Evolutionary conservation across 495 filamentous ascomycete species (phyloP).

Genomic region (Hypomontagnella submonticulosa): DNA sequence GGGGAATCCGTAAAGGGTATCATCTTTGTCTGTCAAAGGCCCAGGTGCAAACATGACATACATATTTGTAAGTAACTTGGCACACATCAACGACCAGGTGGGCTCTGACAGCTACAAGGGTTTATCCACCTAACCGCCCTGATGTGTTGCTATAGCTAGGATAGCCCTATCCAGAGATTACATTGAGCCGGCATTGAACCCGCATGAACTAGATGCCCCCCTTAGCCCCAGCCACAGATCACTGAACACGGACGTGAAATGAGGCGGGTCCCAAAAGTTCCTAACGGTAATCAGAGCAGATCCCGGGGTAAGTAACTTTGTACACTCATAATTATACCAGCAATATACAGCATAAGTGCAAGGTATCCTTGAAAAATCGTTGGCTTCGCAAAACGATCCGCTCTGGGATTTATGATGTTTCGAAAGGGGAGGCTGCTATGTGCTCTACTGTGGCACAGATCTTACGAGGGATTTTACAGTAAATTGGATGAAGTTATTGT

Average conservation of each 20-base stretch:
- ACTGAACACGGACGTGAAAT: constrained; percentile 26
- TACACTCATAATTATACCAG: constrained; percentile 12
- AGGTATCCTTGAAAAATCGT: constrained; percentile 8
- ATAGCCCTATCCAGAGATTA: background rate
- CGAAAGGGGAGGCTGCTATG: background rate
- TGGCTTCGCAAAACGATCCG: constrained; percentile 17
- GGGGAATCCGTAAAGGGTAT: background rate
- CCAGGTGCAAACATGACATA: constrained; percentile 12
- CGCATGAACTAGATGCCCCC: constrained; percentile 26
- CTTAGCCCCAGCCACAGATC: constrained; percentile 13
- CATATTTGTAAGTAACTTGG: constrained; percentile 16
- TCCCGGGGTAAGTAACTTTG: constrained; percentile 14
- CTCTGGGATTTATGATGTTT: constrained; percentile 20
- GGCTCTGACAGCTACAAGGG: constrained; percentile 9
- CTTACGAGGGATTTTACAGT: constrained; percentile 2
- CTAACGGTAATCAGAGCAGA: background rate
- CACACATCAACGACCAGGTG: constrained; percentile 14
- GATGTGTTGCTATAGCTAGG: constrained; percentile 9
- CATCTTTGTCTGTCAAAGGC: no score
- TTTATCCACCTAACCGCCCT: constrained; percentile 13
- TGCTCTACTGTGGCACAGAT: background rate
- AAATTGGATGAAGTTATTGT: constrained; percentile 1
- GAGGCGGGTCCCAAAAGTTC: constrained; percentile 2
- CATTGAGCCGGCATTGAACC: constrained; percentile 24
- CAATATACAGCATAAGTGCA: constrained; percentile 7